Conservation (phyloP, 306 rosid species). For the Cicer cuneatum region DNA sequence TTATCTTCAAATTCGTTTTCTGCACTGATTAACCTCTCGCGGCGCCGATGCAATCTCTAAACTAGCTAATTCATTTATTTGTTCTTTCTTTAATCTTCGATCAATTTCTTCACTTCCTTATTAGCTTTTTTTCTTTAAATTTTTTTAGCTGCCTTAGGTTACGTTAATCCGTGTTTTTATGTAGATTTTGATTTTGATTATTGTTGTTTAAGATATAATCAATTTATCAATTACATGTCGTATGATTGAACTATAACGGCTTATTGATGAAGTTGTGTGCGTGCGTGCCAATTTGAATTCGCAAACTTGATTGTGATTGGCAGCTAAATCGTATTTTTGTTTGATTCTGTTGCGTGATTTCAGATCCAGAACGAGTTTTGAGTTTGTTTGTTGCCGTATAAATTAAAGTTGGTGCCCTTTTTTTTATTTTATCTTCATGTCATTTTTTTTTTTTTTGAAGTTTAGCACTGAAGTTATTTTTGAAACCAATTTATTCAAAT, state of each 20-base stretch:
- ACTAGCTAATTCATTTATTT: conserved; percentile 41
- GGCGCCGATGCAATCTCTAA: conserved; percentile 20
- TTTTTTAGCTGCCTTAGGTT: conserved; percentile 46
- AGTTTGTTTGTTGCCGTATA: background rate
- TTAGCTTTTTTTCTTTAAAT: background rate
- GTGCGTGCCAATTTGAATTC: conserved; percentile 38
- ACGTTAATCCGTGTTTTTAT: background rate
- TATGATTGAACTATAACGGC: conserved; percentile 33
- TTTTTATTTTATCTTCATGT: background rate
- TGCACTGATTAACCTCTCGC: conserved; percentile 2
- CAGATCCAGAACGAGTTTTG: conserved; percentile 27
- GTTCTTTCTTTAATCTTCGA: conserved; percentile 21
- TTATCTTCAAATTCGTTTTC: conserved; percentile 29
- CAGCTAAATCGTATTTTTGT: conserved; percentile 38
- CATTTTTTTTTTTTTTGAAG: conserved; percentile 4
- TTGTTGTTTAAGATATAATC: background rate
- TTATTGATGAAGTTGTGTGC: background rate
- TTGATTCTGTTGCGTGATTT: conserved; percentile 29
- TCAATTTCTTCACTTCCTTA: conserved; percentile 18
- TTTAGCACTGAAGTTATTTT: conserved; percentile 4
- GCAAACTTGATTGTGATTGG: conserved; percentile 40
- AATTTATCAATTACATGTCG: background rate
- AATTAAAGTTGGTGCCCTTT: conserved; percentile 15
- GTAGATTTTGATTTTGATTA: background rate
- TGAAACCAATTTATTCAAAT: conserved; percentile 30